phyloP scores from a whole-genome alignment of 352 stramenopile species.

The Saprolegnia diclina region DNA sequence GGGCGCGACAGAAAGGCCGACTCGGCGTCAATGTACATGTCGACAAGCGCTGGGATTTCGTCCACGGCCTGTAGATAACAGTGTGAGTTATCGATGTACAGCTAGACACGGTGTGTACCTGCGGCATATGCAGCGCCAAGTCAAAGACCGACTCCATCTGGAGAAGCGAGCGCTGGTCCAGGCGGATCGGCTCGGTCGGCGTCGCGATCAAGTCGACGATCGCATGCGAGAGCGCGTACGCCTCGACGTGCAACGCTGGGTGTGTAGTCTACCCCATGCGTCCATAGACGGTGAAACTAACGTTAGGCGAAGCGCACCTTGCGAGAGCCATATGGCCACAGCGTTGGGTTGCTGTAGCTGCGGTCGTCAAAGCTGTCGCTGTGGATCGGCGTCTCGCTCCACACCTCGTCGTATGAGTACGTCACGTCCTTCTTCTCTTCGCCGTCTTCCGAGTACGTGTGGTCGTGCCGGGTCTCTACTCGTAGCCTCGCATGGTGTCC shows the following conservation, averaged over 20 bases:
- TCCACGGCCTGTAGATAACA: neutral
- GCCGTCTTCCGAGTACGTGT: constrained; percentile 19
- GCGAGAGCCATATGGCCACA: constrained; percentile 2
- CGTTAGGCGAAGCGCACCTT: neutral
- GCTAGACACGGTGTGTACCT: neutral
- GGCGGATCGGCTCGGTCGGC: neutral
- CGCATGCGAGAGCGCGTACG: neutral
- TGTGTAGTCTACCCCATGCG: neutral
- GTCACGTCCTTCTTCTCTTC: constrained; percentile 12
- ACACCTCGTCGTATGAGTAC: constrained; percentile 20
- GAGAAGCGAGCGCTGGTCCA: neutral
- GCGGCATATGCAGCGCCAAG: neutral
- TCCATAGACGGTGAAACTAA: neutral
- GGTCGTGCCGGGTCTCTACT: constrained; percentile 16
- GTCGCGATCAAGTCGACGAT: constrained; percentile 3
- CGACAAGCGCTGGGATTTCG: neutral
- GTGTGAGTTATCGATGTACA: neutral
- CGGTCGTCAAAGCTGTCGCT: constrained; percentile 13
- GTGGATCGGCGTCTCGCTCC: constrained; percentile 8
- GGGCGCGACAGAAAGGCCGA: neutral
- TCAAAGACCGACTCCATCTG: constrained; percentile 17
- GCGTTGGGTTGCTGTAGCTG: constrained; percentile 8
- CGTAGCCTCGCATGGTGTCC: neutral
- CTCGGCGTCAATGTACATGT: constrained; percentile 1
- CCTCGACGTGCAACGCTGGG: neutral